Evolutionary conservation across 345 rosid genomes (phyloP).

Genomic region (Citrus australasica): DNA sequence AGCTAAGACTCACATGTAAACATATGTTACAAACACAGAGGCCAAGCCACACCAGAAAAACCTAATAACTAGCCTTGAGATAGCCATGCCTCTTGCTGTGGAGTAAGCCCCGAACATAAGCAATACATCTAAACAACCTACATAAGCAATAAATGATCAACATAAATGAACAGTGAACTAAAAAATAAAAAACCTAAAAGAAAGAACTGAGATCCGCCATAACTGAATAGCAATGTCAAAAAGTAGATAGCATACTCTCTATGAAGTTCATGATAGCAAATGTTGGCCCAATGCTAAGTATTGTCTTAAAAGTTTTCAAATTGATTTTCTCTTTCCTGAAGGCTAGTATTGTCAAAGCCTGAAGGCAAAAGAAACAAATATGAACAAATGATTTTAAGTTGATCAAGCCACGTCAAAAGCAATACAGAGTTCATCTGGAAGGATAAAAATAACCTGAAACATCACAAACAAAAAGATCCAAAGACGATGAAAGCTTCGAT

Average conservation of each 20-base stretch:
- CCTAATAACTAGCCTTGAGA: slow-evolving; percentile 83
- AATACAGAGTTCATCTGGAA: neutral
- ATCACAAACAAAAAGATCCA: slow-evolving; percentile 93
- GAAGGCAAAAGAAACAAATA: slow-evolving; percentile 19
- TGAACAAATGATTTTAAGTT: neutral
- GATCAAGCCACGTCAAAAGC: slow-evolving; percentile 6
- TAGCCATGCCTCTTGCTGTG: slow-evolving; percentile 95
- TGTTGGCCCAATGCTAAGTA: slow-evolving; percentile 86
- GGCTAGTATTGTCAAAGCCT: slow-evolving; percentile 88
- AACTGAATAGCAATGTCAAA: slow-evolving; percentile 13
- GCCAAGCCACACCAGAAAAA: slow-evolving; percentile 83
- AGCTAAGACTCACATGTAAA: slow-evolving; percentile 64
- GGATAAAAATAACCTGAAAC: slow-evolving; percentile 70
- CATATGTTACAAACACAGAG: slow-evolving; percentile 66
- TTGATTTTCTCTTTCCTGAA: slow-evolving; percentile 57
- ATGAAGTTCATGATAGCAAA: slow-evolving; percentile 85
- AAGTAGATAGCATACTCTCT: slow-evolving; percentile 51
- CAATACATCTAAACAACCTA: slow-evolving; percentile 85
- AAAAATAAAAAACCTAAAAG: neutral
- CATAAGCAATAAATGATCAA: slow-evolving; percentile 17
- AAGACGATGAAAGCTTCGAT: slow-evolving; percentile 88
- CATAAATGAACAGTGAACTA: neutral
- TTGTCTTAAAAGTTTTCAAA: slow-evolving; percentile 63
- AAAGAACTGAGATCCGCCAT: neutral
- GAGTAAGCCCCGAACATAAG: slow-evolving; percentile 94